phyloP scores from a whole-genome alignment of 768 basidiomycete species.

The Tephrocybe sp. region DNA sequence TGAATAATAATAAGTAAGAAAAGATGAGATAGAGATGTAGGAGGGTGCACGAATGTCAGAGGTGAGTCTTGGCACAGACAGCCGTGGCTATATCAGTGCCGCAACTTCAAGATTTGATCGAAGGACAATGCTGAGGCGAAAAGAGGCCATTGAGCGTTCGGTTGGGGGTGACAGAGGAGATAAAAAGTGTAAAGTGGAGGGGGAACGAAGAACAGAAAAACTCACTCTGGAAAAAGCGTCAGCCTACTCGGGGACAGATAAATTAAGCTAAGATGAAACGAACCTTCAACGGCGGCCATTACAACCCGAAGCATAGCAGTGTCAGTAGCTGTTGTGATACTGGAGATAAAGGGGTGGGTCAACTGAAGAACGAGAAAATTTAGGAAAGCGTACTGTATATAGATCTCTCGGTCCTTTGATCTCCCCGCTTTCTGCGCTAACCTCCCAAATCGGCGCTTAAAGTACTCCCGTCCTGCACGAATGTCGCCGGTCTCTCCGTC shows the following conservation, averaged over 20 bases:
- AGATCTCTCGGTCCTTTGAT: slow-evolving; percentile 86
- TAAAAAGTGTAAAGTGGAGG: slow-evolving; percentile 20
- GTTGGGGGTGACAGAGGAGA: slow-evolving; percentile 15
- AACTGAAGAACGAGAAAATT: slow-evolving; percentile 1
- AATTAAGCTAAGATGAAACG: slow-evolving; percentile 23
- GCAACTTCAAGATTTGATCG: slow-evolving; percentile 65
- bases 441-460: slow-evolving; percentile 80
- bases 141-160: slow-evolving; percentile 32
- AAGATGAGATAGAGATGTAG: slow-evolving; percentile 7
- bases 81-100: slow-evolving; percentile 53
- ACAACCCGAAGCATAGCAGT: slow-evolving; percentile 86
- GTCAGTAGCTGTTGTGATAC: slow-evolving; percentile 89
- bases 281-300: slow-evolving; percentile 96
- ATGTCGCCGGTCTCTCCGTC: slow-evolving; percentile 76
- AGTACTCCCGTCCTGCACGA: slow-evolving; percentile 83
- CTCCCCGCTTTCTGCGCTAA: slow-evolving; percentile 85
- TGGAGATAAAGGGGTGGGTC: slow-evolving; percentile 26
- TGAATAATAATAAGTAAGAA: slow-evolving; percentile 14
- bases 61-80: slow-evolving; percentile 11
- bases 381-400: slow-evolving; percentile 73
- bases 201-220: slow-evolving; percentile 28
- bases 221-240: slow-evolving; percentile 59
- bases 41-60: slow-evolving; percentile 15
- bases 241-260: slow-evolving; percentile 6
- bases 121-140: slow-evolving; percentile 58